phyloP scores from a whole-genome alignment of 345 rosid genomes.

The Psidium friedrichsthalianum region DNA sequence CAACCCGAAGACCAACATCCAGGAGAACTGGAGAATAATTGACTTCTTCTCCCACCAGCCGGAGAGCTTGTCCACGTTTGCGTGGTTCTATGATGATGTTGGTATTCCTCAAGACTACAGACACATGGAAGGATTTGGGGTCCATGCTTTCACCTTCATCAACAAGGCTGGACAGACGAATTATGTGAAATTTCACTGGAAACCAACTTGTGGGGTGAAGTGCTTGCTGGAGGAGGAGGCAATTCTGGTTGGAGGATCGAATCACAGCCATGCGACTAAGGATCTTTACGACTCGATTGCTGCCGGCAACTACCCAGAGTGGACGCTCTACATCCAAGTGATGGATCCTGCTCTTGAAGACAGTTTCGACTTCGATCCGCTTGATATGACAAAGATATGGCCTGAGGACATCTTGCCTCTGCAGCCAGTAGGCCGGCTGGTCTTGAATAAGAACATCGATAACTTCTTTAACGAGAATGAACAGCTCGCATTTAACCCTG shows the following conservation, averaged over 20 bases:
- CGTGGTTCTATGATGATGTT: constrained; percentile 81
- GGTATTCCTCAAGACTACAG: constrained; percentile 93
- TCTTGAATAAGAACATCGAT: constrained; percentile 87
- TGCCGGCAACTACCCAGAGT: constrained; percentile 89
- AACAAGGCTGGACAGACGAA: constrained; percentile 83
- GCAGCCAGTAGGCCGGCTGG: constrained; percentile 96
- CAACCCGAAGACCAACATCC: constrained; percentile 94
- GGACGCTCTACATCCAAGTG: constrained; percentile 76
- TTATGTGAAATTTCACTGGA: constrained; percentile 96
- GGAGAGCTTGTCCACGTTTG: constrained; percentile 82
- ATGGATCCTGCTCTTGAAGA: constrained; percentile 83
- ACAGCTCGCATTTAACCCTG: constrained; percentile 92
- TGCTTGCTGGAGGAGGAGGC: constrained; percentile 85
- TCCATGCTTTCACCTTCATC: constrained; percentile 74
- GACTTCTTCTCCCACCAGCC: constrained; percentile 97
- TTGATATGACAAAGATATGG: constrained; percentile 96
- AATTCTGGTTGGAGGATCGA: constrained; percentile 76
- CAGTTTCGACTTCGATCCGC: constrained; percentile 81
- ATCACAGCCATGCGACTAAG: constrained; percentile 96
- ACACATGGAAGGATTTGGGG: constrained; percentile 93
- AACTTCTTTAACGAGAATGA: constrained; percentile 95
- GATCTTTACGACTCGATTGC: constrained; percentile 90
- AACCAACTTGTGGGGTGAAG: constrained; percentile 87
- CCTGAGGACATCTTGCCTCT: constrained; percentile 95
- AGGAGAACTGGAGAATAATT: constrained; percentile 90